These are phyloP conservation scores for Desmodesmus armatus DNA, from an alignment of 139 green algal genomes.

Conservation along the genomic window DNA sequence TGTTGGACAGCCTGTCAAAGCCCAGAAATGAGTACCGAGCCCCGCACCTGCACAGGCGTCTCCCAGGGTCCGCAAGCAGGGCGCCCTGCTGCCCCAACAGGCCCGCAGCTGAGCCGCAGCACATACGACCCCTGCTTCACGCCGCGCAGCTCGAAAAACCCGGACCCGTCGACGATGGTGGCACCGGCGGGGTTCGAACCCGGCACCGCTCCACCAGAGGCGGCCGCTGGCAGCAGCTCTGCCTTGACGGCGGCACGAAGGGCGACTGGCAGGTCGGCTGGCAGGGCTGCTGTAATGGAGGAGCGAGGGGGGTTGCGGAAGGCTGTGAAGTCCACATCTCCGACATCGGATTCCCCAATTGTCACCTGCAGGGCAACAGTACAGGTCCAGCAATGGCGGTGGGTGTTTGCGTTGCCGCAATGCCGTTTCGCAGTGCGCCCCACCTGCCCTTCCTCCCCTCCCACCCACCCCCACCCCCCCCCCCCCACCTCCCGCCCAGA, in stretches of 20 bases:
- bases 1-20: neutral
- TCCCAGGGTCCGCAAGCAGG: constrained; percentile 6
- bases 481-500: too few relatives aligned
- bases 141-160: constrained; percentile 39
- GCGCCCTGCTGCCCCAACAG: constrained; percentile 17
- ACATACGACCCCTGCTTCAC: constrained; percentile 16
- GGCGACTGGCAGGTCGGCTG: neutral
- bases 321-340: constrained; percentile 18
- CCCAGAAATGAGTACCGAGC: neutral
- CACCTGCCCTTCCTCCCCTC: too few relatives aligned
- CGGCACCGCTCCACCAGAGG: neutral
- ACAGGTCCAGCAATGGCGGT: too few relatives aligned
- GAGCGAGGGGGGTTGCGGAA: neutral
- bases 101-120: constrained; percentile 10
- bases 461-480: too few relatives aligned
- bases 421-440: too few relatives aligned
- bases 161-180: constrained; percentile 28
- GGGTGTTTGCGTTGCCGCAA: too few relatives aligned
- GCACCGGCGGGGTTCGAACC: neutral
- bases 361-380: constrained; percentile 22
- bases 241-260: constrained; percentile 5
- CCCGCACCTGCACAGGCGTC: constrained; percentile 32
- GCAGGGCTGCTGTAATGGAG: neutral
- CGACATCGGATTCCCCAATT: neutral
- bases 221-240: constrained; percentile 35